A percentile compares a stretch with the other conserved stretches of the same genome.
phyloP scores from a whole-genome alignment of 306 rosid species.

The Rosa lucieae region DNA sequence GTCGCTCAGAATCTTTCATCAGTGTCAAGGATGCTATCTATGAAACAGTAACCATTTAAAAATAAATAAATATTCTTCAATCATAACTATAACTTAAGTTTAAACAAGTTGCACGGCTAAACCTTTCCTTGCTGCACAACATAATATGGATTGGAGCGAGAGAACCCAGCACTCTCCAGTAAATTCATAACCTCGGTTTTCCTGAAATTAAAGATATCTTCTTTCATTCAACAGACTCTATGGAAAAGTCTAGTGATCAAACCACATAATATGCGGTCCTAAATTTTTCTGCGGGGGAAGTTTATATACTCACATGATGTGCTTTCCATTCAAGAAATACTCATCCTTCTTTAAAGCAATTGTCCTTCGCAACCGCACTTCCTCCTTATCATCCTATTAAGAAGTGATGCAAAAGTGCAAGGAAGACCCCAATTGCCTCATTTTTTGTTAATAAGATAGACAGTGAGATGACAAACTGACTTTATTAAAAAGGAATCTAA shows the following conservation, averaged over 20 bases:
- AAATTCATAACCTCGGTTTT: slow-evolving; percentile 98
- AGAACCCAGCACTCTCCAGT: slow-evolving; percentile 98
- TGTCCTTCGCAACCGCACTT: slow-evolving; percentile 92
- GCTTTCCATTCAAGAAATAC: slow-evolving; percentile 94
- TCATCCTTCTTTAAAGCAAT: slow-evolving; percentile 87
- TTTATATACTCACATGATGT: slow-evolving; percentile 70
- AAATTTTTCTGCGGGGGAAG: neutral
- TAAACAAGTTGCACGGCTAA: slow-evolving; percentile 17
- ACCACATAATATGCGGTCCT: neutral
- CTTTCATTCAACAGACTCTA: slow-evolving; percentile 6
- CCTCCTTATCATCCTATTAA: slow-evolving; percentile 93
- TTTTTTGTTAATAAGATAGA: neutral
- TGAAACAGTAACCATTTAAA: slow-evolving; percentile 18
- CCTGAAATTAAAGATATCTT: slow-evolving; percentile 42
- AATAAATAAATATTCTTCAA: slow-evolving; percentile 10
- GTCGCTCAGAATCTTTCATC: slow-evolving; percentile 95
- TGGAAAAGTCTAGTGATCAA: neutral
- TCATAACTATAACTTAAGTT: slow-evolving; percentile 19
- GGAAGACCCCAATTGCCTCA: slow-evolving; percentile 3
- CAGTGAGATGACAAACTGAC: too few relatives aligned
- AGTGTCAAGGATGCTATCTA: slow-evolving; percentile 88
- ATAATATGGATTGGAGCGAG: slow-evolving; percentile 98
- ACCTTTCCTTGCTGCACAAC: slow-evolving; percentile 99
- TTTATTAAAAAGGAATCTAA: neutral
- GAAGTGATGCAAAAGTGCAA: slow-evolving; percentile 7